Conservation (phyloP, 2,329 filamentous ascomycete species). For the Cyanodermella asteris region DNA sequence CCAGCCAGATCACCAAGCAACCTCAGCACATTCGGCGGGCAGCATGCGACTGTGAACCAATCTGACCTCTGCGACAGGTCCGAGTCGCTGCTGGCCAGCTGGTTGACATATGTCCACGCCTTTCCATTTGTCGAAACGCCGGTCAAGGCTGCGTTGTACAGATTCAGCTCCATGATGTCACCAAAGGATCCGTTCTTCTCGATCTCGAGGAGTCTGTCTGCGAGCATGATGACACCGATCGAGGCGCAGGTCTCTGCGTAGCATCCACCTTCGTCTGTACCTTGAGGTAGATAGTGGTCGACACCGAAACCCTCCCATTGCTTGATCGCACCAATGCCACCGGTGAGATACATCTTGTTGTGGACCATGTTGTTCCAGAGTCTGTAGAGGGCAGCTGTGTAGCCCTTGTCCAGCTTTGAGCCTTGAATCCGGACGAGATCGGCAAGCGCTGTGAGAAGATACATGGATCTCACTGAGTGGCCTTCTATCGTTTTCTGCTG, state of each 20-base stretch:
- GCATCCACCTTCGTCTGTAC: conserved; percentile 38
- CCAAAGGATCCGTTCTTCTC: conserved; percentile 31
- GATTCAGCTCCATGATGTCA: conserved; percentile 37
- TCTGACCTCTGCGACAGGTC: conserved; percentile 28
- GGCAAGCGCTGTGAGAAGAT: conserved; percentile 35
- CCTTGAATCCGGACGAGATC: conserved; percentile 26
- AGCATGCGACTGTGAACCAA: conserved; percentile 40
- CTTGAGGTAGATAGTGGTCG: conserved; percentile 36
- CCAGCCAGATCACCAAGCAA: conserved; percentile 34
- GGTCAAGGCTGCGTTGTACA: conserved; percentile 39
- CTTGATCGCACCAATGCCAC: conserved; percentile 34
- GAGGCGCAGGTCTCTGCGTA: conserved; percentile 40
- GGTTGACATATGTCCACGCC: conserved; percentile 40
- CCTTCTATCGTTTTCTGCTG: conserved; percentile 34
- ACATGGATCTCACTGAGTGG: conserved; percentile 38
- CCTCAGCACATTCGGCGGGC: conserved; percentile 36
- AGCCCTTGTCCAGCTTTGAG: conserved; percentile 11
- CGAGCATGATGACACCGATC: conserved; percentile 39
- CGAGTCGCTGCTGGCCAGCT: conserved; percentile 30
- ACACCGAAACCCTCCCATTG: conserved; percentile 40
- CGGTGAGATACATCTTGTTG: conserved; percentile 40
- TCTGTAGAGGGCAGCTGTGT: conserved; percentile 20
- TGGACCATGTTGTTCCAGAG: conserved; percentile 40
- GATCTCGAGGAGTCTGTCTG: conserved; percentile 29
- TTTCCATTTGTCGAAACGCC: conserved; percentile 34